These are phyloP conservation scores for Apiotrichum veenhuisii DNA, from an alignment of 1,284 basidiomycete species.

Conservation along the genomic window DNA sequence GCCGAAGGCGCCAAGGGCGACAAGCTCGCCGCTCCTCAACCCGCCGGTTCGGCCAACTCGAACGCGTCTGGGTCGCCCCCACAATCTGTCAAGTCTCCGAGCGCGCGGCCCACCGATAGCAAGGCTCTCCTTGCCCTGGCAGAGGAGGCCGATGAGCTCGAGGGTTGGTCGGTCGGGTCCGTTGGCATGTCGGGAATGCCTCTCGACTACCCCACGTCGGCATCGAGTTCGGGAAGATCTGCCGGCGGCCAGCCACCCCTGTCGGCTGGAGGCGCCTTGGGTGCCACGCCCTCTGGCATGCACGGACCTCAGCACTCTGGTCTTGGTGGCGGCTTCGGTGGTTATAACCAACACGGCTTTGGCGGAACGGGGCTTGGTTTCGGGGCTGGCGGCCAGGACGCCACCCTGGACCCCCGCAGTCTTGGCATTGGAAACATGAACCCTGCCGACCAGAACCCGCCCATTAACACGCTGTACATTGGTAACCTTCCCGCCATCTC, in stretches of 20 bases:
- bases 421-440: conserved; percentile 48
- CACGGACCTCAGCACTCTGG: conserved; percentile 8
- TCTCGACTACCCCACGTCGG: conserved; percentile 11
- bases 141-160: conserved; percentile 48
- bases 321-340: conserved; percentile 5
- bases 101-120: conserved; percentile 36
- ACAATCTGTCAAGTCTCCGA: conserved; percentile 33
- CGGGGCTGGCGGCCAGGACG: conserved; percentile 6
- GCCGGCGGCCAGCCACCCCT: conserved; percentile 2
- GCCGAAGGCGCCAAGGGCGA: conserved; percentile 12
- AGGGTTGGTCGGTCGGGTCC: conserved; percentile 43
- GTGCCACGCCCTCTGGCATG: neutral
- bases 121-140: conserved; percentile 48
- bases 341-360: conserved; percentile 10
- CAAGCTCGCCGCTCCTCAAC: conserved; percentile 11
- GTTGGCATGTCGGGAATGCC: conserved; percentile 31
- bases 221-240: conserved; percentile 6
- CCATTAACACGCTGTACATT: conserved; percentile 92
- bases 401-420: conserved; percentile 16
- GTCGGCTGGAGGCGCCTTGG: conserved; percentile 5
- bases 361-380: conserved; percentile 11
- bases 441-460: conserved; percentile 72
- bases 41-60: conserved; percentile 18
- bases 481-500: conserved; percentile 81
- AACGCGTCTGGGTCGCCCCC: conserved; percentile 35